phyloP scores from a whole-genome alignment of 495 filamentous ascomycete genomes.

The Daldinia caldariorum region DNA sequence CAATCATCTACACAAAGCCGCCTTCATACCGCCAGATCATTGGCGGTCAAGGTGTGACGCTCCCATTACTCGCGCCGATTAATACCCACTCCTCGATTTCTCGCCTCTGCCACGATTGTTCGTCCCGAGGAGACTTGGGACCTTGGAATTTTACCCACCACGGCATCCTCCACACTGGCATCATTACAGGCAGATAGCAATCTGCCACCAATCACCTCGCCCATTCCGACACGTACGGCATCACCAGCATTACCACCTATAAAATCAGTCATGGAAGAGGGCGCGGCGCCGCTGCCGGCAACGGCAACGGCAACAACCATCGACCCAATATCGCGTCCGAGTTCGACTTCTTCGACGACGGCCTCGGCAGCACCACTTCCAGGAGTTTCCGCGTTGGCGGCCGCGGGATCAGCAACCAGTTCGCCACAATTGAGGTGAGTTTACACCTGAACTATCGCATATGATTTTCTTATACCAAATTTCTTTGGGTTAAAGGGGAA shows the following conservation, averaged over 20 bases:
- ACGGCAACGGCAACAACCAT: constrained; percentile 19
- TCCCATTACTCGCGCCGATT: constrained; percentile 11
- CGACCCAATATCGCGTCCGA: constrained; percentile 61
- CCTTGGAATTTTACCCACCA: constrained; percentile 36
- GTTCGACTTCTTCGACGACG: constrained; percentile 58
- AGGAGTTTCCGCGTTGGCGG: constrained; percentile 69
- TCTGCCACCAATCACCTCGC: constrained; percentile 36
- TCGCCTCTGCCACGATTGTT: constrained; percentile 19
- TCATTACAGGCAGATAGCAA: constrained; percentile 32
- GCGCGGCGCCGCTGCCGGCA: constrained; percentile 50
- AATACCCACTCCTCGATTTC: constrained; percentile 20
- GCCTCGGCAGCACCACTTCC: constrained; percentile 63
- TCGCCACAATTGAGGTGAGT: constrained; percentile 75
- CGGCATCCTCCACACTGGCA: constrained; percentile 40
- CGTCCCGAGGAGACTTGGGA: constrained; percentile 42
- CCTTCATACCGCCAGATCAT: constrained; percentile 15
- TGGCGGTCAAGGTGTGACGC: constrained; percentile 20
- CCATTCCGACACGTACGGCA: constrained; percentile 38
- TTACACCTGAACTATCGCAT: constrained; percentile 10
- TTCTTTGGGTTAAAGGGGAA: background rate
- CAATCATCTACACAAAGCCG: constrained; percentile 12
- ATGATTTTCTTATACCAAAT: constrained; percentile 5
- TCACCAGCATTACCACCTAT: constrained; percentile 40
- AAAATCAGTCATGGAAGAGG: constrained; percentile 53
- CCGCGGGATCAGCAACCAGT: constrained; percentile 65